phyloP scores from a whole-genome alignment of 257 asterid species.

The Gentiana straminea region DNA sequence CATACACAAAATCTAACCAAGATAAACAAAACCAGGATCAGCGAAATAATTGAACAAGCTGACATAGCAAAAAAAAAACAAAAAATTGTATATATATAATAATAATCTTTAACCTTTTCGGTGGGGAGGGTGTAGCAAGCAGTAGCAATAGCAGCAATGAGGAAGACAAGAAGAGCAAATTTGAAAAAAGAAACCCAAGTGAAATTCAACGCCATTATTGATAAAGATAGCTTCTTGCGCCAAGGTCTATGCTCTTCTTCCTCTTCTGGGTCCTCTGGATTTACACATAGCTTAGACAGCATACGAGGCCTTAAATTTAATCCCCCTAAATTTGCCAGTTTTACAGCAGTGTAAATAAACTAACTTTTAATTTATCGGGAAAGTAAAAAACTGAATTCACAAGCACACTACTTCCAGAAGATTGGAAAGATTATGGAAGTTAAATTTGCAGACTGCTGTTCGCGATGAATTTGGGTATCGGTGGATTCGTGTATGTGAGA shows the following conservation, averaged over 20 bases:
- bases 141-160: slow-evolving; percentile 47
- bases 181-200: slow-evolving; percentile 57
- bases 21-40: slow-evolving; percentile 5
- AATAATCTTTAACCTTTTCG: slow-evolving; percentile 46
- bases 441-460: no score
- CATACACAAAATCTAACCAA: background rate
- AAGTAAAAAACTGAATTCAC: background rate
- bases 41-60: background rate
- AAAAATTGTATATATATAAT: slow-evolving; percentile 2
- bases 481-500: background rate
- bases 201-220: slow-evolving; percentile 53
- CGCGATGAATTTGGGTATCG: background rate
- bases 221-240: slow-evolving; percentile 57
- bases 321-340: slow-evolving; percentile 85
- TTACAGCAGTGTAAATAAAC: slow-evolving; percentile 10
- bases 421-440: no score
- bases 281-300: slow-evolving; percentile 61
- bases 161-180: slow-evolving; percentile 40
- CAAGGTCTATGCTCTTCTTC: slow-evolving; percentile 74
- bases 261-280: slow-evolving; percentile 43
- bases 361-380: no score
- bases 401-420: slow-evolving; percentile 2
- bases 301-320: slow-evolving; percentile 80
- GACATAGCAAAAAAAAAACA: slow-evolving; percentile 4
- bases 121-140: slow-evolving; percentile 90